Conservation (phyloP, 805 yeast genomes). For the Nakazawaea molendinolei region DNA sequence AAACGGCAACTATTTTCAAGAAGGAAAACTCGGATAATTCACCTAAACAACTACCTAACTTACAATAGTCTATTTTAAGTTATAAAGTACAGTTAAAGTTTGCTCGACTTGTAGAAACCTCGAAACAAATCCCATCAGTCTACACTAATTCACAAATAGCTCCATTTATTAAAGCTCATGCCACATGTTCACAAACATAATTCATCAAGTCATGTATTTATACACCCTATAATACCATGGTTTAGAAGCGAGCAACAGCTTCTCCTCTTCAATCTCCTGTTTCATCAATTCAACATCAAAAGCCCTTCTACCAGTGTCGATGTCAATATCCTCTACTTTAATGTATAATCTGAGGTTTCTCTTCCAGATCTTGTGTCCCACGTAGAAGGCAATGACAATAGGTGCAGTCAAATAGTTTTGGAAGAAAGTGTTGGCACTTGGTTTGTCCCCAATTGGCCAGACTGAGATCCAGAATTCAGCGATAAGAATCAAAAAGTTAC, state of each 20-base stretch:
- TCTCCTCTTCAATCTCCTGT: slow-evolving; percentile 48
- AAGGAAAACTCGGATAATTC: no score
- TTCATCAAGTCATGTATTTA: slow-evolving; percentile 45
- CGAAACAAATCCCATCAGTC: no score
- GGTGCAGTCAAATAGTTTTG: slow-evolving; percentile 44
- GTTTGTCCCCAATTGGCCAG: slow-evolving; percentile 42
- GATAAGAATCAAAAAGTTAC: slow-evolving; percentile 41
- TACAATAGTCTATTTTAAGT: no score
- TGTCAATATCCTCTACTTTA: slow-evolving; percentile 45
- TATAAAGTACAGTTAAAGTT: no score
- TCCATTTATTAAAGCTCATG: no score
- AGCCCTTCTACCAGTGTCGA: slow-evolving; percentile 58
- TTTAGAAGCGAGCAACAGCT: slow-evolving; percentile 27
- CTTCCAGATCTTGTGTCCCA: slow-evolving; percentile 44
- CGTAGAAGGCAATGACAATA: slow-evolving; percentile 36
- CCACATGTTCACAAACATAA: no score
- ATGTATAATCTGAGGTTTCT: slow-evolving; percentile 31
- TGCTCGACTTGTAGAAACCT: slow-evolving; percentile 1
- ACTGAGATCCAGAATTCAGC: slow-evolving; percentile 61
- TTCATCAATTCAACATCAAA: slow-evolving; percentile 45
- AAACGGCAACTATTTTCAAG: no score
- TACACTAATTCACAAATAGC: no score
- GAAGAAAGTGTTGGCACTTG: slow-evolving; percentile 40
- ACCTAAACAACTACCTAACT: no score
- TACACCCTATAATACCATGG: slow-evolving; percentile 26